Evolutionary conservation across 2,329 filamentous ascomycete species (phyloP).

Genomic region (Ciborinia camelliae): DNA sequence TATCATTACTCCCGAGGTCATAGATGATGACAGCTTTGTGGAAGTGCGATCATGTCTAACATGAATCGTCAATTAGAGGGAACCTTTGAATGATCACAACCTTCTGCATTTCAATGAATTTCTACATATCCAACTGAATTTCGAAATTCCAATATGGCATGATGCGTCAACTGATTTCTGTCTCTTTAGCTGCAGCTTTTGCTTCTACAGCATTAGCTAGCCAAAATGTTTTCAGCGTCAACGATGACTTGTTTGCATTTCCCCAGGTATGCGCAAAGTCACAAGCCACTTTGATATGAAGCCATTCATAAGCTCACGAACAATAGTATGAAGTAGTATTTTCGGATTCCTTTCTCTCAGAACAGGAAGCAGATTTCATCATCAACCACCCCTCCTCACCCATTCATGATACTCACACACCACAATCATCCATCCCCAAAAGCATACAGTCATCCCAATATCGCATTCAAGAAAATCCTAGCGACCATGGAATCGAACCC

Average conservation of each 20-base stretch:
- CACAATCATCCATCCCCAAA: conserved; percentile 28
- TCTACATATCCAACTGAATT: conserved; percentile 9
- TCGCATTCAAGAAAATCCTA: conserved; percentile 14
- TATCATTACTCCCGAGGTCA: background rate
- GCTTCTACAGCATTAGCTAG: conserved; percentile 45
- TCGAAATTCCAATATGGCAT: conserved; percentile 35
- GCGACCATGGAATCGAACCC: conserved; percentile 28
- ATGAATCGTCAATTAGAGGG: too few relatives aligned
- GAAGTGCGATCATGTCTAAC: conserved; percentile 10
- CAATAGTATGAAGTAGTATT: conserved; percentile 62
- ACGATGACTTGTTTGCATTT: conserved; percentile 69
- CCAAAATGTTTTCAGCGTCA: conserved; percentile 63
- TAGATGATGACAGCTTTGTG: conserved; percentile 19
- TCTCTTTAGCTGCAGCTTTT: conserved; percentile 31
- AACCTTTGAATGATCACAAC: too few relatives aligned
- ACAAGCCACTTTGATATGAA: background rate
- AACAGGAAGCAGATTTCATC: conserved; percentile 51
- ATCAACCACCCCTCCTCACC: conserved; percentile 38
- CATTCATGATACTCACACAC: conserved; percentile 25
- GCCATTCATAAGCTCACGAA: conserved; percentile 24
- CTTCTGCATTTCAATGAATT: conserved; percentile 16
- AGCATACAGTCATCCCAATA: conserved; percentile 28
- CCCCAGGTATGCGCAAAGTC: conserved; percentile 53
- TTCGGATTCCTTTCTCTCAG: conserved; percentile 57
- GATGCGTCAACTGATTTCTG: conserved; percentile 34